Base-by-base conservation (phyloP, 176 grass and related monocot species). In the Melocanna baccifera region DNA sequence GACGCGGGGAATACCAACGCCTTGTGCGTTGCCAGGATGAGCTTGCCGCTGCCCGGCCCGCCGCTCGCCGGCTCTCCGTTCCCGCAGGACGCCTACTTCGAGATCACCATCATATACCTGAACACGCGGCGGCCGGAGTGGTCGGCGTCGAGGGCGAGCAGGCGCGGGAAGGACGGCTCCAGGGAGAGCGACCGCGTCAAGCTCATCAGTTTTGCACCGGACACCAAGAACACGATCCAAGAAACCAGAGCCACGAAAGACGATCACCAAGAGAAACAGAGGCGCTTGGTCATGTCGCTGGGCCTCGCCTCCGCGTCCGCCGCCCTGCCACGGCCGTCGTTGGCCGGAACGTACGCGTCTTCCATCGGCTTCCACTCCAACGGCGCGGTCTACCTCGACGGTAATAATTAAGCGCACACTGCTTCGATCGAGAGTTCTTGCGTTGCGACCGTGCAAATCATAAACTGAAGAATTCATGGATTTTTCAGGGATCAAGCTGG, bases 331-430 rank as follows among this genome's bases (percentile, higher is more conserved):
- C 79, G 77, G 13, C 71, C 89, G 47, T 80, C 85, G 19, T 29
- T 94, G 15, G 66, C 91, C 4, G 97, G 97, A 69, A 92, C 91
- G 14, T 99, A 94, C 50, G 25, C 81, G 30, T 86, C 90, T 1
- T 96, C 97, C 57, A 91, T 99, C 67, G 93, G 97, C 53, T 99
- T 96, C 89, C 93, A 99, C 86, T 94, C 93, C 77, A 80, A 92
- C 75, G 93, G 97, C 57, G 87, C 91, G 0, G 85, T 99, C 64
- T 91, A 92, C 81, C 97, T 99, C 45, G 97, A 96, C 73, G 97
- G 97, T 98, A 93, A 79, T 0, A 67, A 86, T 22, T 69, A 11
- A 81, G 0, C 45, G 0, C 25, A 14, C n/a, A 67, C 52, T 16
- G 55, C 67, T 66, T 56, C 40, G 5, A 32, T 64, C n/a, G 0